A percentile compares a stretch with the other conserved stretches of the same genome.
Evolutionary conservation across 2,329 filamentous ascomycete genomes (phyloP).

Genomic region (Davidsoniella eucalypti): DNA sequence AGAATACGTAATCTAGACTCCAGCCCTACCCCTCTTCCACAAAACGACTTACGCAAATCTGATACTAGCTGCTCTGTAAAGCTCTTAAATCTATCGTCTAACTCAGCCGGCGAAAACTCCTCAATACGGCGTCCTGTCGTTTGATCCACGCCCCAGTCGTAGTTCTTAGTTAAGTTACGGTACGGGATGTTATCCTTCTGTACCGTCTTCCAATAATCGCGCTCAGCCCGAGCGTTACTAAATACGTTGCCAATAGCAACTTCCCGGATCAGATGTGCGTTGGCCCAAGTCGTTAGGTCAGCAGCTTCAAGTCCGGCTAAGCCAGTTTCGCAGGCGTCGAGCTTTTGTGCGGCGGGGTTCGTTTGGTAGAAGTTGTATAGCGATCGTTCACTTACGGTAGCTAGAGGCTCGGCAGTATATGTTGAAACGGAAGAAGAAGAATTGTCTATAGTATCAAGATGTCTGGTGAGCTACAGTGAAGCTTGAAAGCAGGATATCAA

Average conservation of each 20-base stretch:
- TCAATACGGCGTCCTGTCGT: slow-evolving; percentile 30
- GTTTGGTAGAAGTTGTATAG: slow-evolving; percentile 31
- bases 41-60: slow-evolving; percentile 19
- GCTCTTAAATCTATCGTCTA: slow-evolving; percentile 26
- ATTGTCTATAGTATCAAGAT: too few species aligned
- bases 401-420: slow-evolving; percentile 17
- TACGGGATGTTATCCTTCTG: slow-evolving; percentile 35
- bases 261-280: slow-evolving; percentile 29
- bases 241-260: slow-evolving; percentile 22
- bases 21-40: slow-evolving; percentile 26
- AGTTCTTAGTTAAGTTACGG: slow-evolving; percentile 23
- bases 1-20: slow-evolving; percentile 3
- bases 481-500: too few species aligned
- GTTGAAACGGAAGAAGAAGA: too few species aligned
- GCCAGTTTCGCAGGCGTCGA: slow-evolving; percentile 24
- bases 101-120: slow-evolving; percentile 30
- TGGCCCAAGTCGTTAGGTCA: slow-evolving; percentile 33
- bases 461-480: too few species aligned
- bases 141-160: slow-evolving; percentile 33
- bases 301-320: slow-evolving; percentile 28
- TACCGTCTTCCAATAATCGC: slow-evolving; percentile 41
- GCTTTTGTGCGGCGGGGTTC: slow-evolving; percentile 30
- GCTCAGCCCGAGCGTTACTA: slow-evolving; percentile 31
- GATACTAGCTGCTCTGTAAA: slow-evolving; percentile 28
- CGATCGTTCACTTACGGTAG: slow-evolving; percentile 33